phyloP scores from a whole-genome alignment of 2,329 filamentous ascomycete species.

The Decorospora gaudefroyi region DNA sequence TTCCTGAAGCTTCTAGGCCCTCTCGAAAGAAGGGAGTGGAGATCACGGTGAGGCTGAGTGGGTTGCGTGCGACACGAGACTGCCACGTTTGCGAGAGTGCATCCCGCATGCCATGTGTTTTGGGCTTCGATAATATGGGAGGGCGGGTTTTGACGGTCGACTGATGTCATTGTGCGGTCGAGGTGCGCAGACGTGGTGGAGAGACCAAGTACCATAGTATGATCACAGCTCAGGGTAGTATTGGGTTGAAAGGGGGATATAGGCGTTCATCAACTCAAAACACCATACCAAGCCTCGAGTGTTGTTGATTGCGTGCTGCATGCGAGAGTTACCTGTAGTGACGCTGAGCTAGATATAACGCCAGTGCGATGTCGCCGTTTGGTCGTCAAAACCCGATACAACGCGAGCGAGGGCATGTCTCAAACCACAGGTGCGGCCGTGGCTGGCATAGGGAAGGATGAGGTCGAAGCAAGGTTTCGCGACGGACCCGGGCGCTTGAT shows the following conservation, averaged over 20 bases:
- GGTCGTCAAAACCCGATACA: not conserved
- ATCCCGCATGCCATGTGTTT: not conserved
- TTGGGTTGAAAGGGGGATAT: not conserved
- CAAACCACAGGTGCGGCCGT: conserved; percentile 1
- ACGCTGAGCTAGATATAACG: not conserved
- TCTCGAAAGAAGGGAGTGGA: not conserved
- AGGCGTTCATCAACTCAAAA: not conserved
- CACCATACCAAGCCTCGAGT: not conserved
- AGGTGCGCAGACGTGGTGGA: not conserved
- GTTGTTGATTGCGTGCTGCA: not conserved
- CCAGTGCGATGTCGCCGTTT: not conserved
- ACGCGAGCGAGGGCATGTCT: not conserved
- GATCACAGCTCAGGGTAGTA: not conserved
- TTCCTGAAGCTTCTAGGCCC: not conserved
- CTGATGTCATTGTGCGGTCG: conserved; percentile 3
- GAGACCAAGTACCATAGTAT: not conserved
- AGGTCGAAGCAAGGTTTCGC: conserved; percentile 25
- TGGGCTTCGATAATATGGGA: not conserved
- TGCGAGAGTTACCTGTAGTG: not conserved
- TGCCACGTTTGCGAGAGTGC: not conserved
- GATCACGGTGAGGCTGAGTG: not conserved
- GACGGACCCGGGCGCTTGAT: conserved; percentile 7
- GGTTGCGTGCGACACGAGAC: no score
- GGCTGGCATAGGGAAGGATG: conserved; percentile 9
- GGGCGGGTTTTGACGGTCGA: not conserved